Percentiles rank a stretch among this genome's conserved stretches.
These are phyloP conservation scores for Cercospora canescens DNA, from an alignment of 2,329 filamentous ascomycete genomes.

Conservation along the genomic window DNA sequence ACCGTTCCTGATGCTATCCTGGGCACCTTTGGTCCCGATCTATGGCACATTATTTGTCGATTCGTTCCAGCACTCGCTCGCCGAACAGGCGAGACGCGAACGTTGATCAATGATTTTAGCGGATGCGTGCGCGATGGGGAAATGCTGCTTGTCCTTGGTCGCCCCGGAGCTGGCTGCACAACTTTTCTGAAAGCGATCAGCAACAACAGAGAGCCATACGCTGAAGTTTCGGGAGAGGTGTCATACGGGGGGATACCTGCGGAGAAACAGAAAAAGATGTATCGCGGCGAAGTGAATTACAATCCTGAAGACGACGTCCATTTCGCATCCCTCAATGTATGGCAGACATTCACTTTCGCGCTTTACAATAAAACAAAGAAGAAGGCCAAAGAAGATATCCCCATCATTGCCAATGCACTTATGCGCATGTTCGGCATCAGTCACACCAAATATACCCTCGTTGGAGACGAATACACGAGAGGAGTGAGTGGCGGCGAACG, in stretches of 20 bases:
- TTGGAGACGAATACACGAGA: constrained; percentile 71
- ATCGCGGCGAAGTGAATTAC: constrained; percentile 75
- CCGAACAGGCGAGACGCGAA: constrained; percentile 51
- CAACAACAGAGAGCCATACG: constrained; percentile 67
- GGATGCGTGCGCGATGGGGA: constrained; percentile 64
- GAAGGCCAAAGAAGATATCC: constrained; percentile 62
- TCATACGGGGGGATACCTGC: constrained; percentile 72
- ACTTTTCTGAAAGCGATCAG: constrained; percentile 76
- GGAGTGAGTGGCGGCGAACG: constrained; percentile 79
- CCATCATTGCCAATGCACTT: constrained; percentile 67
- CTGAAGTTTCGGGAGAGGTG: constrained; percentile 67
- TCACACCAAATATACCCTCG: constrained; percentile 72
- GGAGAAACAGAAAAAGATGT: constrained; percentile 65
- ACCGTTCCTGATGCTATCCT: constrained; percentile 73
- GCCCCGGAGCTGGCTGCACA: constrained; percentile 72
- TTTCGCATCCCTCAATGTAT: constrained; percentile 72
- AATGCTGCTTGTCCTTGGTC: constrained; percentile 72
- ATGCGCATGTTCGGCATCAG: constrained; percentile 77
- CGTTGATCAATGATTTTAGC: constrained; percentile 66
- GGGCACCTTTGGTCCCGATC: constrained; percentile 77
- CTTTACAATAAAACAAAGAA: constrained; percentile 74
- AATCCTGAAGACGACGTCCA: constrained; percentile 77
- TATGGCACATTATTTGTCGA: constrained; percentile 63
- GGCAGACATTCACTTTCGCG: constrained; percentile 75
- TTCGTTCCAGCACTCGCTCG: constrained; percentile 56